Evolutionary conservation across 257 asterid species (phyloP).

Genomic region (Salvia splendens): DNA sequence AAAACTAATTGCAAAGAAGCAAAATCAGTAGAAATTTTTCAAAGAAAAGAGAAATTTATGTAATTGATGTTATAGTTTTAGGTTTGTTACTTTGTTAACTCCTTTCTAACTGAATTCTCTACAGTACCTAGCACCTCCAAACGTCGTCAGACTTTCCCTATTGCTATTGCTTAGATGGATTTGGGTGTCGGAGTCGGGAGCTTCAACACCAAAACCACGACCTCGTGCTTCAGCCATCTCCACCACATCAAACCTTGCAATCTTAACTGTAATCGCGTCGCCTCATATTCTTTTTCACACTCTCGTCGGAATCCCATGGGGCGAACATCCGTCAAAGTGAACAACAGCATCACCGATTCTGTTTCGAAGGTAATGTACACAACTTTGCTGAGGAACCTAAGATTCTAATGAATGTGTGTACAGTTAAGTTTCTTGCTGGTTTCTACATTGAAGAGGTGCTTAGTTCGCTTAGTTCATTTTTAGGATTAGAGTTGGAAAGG

Average conservation of each 20-base stretch:
- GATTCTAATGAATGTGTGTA: not conserved
- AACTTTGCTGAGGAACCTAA: not conserved
- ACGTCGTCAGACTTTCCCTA: not conserved
- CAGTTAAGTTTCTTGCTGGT: not conserved
- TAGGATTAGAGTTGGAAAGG: not conserved
- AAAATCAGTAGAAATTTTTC: no score
- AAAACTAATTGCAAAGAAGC: no score
- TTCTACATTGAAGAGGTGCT: not conserved
- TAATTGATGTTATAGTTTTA: no score
- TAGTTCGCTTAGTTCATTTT: not conserved
- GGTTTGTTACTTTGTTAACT: no score
- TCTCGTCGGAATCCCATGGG: conserved; percentile 30
- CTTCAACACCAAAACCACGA: conserved; percentile 25
- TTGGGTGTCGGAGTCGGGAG: conserved; percentile 36
- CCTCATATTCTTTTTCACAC: conserved; percentile 33
- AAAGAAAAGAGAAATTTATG: no score
- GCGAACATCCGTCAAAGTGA: conserved; percentile 41
- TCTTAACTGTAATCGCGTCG: conserved; percentile 20
- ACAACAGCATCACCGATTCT: conserved; percentile 27
- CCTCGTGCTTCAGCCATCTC: conserved; percentile 30
- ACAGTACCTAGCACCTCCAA: conserved; percentile 13
- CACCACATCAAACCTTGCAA: conserved; percentile 14
- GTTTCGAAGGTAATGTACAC: conserved; percentile 33
- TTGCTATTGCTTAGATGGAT: conserved; percentile 40
- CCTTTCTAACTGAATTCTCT: not conserved